phyloP scores from a whole-genome alignment of 306 rosid species.

The Malus orientalis region DNA sequence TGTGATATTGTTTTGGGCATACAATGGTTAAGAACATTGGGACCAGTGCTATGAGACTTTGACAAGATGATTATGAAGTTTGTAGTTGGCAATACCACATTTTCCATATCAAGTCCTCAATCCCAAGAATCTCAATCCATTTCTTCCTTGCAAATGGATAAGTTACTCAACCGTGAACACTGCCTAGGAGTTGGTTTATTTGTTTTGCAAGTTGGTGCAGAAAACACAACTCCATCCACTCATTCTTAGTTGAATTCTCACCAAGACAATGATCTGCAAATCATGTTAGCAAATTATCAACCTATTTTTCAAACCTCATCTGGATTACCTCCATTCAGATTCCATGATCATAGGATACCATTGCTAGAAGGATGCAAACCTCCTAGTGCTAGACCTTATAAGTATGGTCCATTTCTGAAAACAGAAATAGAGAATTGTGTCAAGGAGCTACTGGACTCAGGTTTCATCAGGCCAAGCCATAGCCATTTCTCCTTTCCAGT shows the following conservation, averaged over 20 bases:
- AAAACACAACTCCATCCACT: rapidly evolving
- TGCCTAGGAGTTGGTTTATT: neutral
- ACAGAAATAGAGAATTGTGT: neutral
- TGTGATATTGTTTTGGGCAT: too few species aligned
- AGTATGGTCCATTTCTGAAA: neutral
- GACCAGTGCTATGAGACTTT: too few species aligned
- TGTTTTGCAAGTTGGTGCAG: neutral
- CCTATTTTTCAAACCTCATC: neutral
- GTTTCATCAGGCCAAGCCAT: neutral
- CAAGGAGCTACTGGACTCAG: neutral
- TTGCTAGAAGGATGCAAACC: neutral
- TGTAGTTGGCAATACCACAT: too few species aligned
- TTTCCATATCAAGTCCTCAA: too few species aligned
- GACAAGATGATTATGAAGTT: too few species aligned
- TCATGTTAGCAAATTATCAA: too few species aligned
- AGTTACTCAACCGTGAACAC: too few species aligned
- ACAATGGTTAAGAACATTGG: too few species aligned
- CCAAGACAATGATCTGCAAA: too few species aligned
- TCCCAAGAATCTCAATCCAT: too few species aligned
- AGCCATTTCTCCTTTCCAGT: rapidly evolving
- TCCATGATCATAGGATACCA: neutral
- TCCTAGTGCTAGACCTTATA: neutral
- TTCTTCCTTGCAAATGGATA: too few species aligned
- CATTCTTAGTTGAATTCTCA: too few species aligned
- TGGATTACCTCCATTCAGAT: neutral